Percentiles rank a stretch among this genome's conserved stretches.
Evolutionary conservation across 2,329 filamentous ascomycete genomes (phyloP).

Genomic region (Calonectria hongkongensis): DNA sequence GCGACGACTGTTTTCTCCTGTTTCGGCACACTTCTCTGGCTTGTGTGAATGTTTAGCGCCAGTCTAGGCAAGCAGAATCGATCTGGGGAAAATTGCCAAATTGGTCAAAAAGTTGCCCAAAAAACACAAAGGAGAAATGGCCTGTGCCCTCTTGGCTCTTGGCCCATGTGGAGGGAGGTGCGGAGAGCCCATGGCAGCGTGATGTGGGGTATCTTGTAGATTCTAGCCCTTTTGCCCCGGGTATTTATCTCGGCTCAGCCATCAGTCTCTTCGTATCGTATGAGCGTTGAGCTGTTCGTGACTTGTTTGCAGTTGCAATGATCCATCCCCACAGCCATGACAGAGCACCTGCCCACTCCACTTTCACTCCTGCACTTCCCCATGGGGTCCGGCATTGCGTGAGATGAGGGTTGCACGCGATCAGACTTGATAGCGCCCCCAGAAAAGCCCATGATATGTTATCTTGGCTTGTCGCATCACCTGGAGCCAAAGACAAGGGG

Average conservation of each 20-base stretch:
- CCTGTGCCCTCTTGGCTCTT: slow-evolving; percentile 29
- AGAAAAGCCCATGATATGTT: slow-evolving; percentile 23
- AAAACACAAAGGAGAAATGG: slow-evolving; percentile 32
- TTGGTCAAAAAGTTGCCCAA: slow-evolving; percentile 25
- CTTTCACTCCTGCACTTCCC: slow-evolving; percentile 29
- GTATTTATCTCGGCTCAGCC: slow-evolving; percentile 43
- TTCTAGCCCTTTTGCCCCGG: slow-evolving; percentile 41
- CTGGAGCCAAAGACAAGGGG: neutral
- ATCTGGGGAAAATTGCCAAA: slow-evolving; percentile 37
- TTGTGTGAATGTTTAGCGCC: slow-evolving; percentile 15
- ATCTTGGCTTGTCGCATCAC: slow-evolving; percentile 6
- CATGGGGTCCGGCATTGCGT: slow-evolving; percentile 35
- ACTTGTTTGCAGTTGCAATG: neutral
- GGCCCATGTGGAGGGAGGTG: slow-evolving; percentile 52
- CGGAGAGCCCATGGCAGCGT: slow-evolving; percentile 49
- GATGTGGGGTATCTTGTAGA: slow-evolving; percentile 53
- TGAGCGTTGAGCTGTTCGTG: slow-evolving; percentile 40
- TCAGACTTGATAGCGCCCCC: slow-evolving; percentile 14
- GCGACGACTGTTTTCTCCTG: slow-evolving; percentile 1
- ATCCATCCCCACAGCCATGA: slow-evolving; percentile 12
- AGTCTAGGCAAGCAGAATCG: slow-evolving; percentile 20
- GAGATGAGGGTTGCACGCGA: slow-evolving; percentile 11
- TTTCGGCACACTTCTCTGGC: neutral
- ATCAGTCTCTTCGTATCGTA: slow-evolving; percentile 46
- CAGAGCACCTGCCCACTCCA: slow-evolving; percentile 1